These are phyloP conservation scores for Ganoderma meredithae DNA, from an alignment of 1,284 basidiomycete species.

Conservation along the genomic window DNA sequence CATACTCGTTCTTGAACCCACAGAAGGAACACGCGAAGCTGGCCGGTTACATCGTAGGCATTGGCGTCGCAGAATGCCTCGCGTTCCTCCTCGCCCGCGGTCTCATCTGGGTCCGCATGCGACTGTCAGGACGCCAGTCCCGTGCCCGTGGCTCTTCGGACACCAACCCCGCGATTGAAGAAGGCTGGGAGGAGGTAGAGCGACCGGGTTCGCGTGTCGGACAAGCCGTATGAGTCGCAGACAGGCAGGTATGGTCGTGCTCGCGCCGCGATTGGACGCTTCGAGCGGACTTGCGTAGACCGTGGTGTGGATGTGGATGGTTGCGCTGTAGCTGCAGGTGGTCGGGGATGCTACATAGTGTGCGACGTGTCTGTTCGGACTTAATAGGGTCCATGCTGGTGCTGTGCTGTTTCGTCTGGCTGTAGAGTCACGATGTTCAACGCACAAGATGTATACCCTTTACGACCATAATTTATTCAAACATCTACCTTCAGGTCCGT, in stretches of 20 bases:
- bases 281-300: constrained; percentile 5
- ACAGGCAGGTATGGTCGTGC: constrained; percentile 9
- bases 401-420: background rate
- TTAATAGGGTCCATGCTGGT: constrained; percentile 1
- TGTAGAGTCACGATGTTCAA: background rate
- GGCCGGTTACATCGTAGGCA: constrained; percentile 52
- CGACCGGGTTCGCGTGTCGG: constrained; percentile 23
- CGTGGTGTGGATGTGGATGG: constrained; percentile 3
- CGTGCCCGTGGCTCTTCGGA: background rate
- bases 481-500: background rate
- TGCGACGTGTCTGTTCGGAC: constrained; percentile 11
- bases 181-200: constrained; percentile 37
- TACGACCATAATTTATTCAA: background rate
- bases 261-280: background rate
- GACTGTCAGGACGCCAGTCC: constrained; percentile 18
- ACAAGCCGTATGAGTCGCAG: constrained; percentile 13
- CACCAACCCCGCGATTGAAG: constrained; percentile 11
- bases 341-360: constrained; percentile 16
- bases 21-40: constrained; percentile 42
- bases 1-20: constrained; percentile 57
- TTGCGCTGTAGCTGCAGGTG: constrained; percentile 10
- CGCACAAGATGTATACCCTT: background rate
- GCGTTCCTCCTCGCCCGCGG: constrained; percentile 37
- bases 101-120: constrained; percentile 29
- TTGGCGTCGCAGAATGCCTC: constrained; percentile 35